Evolutionary conservation across 441 rosid genomes (phyloP).

Genomic region (Eruca vesicaria): DNA sequence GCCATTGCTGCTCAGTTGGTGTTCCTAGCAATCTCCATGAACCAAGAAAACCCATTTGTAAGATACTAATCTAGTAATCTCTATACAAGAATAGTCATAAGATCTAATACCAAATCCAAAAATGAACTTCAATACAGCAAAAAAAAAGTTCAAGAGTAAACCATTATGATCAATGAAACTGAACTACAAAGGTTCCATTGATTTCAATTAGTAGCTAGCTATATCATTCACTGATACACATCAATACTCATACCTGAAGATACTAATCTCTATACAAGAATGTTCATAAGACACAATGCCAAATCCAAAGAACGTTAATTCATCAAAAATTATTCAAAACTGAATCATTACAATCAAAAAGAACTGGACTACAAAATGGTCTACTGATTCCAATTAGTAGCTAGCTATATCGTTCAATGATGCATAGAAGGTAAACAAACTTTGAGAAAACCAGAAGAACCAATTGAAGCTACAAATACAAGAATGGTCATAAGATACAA

Average conservation of each 20-base stretch:
- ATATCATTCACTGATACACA: not conserved
- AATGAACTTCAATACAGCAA: not conserved
- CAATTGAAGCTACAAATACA: too few relatives aligned
- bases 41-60: not conserved
- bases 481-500: too few relatives aligned
- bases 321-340: not conserved
- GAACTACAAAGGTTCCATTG: not conserved
- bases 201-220: not conserved
- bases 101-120: not conserved
- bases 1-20: slow-evolving; percentile 84
- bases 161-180: not conserved
- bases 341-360: not conserved
- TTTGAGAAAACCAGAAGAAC: too few relatives aligned
- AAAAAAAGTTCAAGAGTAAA: not conserved
- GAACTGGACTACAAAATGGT: not conserved
- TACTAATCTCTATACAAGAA: not conserved
- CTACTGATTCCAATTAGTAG: not conserved
- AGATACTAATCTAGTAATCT: not conserved
- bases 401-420: slow-evolving; percentile 1
- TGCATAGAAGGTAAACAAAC: not conserved
- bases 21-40: slow-evolving; percentile 79
- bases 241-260: not conserved
- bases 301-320: not conserved
- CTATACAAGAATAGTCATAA: not conserved
- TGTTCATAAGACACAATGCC: not conserved